Percentiles rank a stretch among this genome's conserved stretches.
phyloP scores from a whole-genome alignment of 257 asterid species.

The Leonotis leonurus region DNA sequence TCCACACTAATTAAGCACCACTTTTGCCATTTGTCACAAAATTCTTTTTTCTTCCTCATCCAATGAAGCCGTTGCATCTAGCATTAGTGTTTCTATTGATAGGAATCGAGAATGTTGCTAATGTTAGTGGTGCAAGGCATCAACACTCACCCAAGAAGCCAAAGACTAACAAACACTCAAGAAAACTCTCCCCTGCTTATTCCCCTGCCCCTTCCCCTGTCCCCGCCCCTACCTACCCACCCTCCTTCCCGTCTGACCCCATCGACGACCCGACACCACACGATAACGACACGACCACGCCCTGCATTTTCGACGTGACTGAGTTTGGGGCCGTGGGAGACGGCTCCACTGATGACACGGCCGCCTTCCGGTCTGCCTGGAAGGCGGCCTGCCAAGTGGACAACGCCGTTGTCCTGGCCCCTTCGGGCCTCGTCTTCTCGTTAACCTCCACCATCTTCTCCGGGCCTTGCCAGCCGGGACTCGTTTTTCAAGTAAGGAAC shows the following conservation, averaged over 20 bases:
- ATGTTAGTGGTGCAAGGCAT: slow-evolving; percentile 46
- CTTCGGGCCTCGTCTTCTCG: slow-evolving; percentile 37
- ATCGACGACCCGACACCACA: slow-evolving; percentile 1
- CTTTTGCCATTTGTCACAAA: slow-evolving; percentile 9
- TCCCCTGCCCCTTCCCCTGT: slow-evolving; percentile 10
- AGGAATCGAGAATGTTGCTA: slow-evolving; percentile 9
- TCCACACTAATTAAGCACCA: neutral
- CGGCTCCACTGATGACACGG: slow-evolving; percentile 71
- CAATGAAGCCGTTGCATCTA: slow-evolving; percentile 26
- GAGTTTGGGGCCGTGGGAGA: slow-evolving; percentile 78
- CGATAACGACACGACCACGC: slow-evolving; percentile 12
- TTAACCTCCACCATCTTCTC: slow-evolving; percentile 84
- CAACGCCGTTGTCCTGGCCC: slow-evolving; percentile 53
- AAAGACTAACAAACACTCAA: slow-evolving; percentile 3
- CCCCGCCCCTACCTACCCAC: neutral
- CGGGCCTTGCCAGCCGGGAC: slow-evolving; percentile 85
- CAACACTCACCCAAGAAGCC: slow-evolving; percentile 29
- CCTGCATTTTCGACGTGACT: slow-evolving; percentile 59
- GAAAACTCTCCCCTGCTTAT: slow-evolving; percentile 17
- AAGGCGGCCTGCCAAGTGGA: slow-evolving; percentile 77
- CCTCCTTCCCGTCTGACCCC: slow-evolving; percentile 40
- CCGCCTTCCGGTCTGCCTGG: slow-evolving; percentile 81
- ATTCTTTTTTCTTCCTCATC: neutral
- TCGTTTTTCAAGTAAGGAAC: slow-evolving; percentile 58
- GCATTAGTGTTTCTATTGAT: slow-evolving; percentile 12